Base-by-base conservation (phyloP, 495 filamentous ascomycete genomes). In the Cudoniella acicularis region DNA sequence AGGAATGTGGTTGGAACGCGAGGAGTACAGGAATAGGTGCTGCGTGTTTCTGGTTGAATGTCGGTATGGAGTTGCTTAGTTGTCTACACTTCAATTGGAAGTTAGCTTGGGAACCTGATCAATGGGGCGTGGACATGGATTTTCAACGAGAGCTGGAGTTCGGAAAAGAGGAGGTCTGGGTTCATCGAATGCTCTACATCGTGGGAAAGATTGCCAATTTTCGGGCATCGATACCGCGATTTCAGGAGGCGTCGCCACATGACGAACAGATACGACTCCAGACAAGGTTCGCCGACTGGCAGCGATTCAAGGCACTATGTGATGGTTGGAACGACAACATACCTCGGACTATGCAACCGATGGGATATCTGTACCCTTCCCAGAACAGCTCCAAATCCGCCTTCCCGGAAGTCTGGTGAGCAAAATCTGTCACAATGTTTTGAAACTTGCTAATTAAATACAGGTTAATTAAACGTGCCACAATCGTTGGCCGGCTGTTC, bases 21-120 rank as follows among this genome's bases (percentile, higher is more conserved):
- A 84, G 80, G 52, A 88, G 88, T 23, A 79, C 78, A 2, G 91
- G 92, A 2, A 81, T 97, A 45, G 92, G 91, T 9, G 85, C 87
- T 1, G 90, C 93, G 10, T 97, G 92, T 70, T 98, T 98, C 72
- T 97, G 93, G 92, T 72, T 96, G 17, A 97, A 95, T 65, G 84
- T 95, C 13, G 85, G 87, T 16, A 88, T 96, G 84, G 94, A 98
- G 68, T 74, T 98, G 11, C 78, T 97, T 21, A 89, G 83, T 61
- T 96, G 92, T 71, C 73, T 98, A 20, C 84, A 89, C 58, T 90
- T 91, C 70, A 91, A 91, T 70, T 96, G 91, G 89, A 81, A 87
- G 58, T 80, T 92, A 1, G 85, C 91, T 1, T 98, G 92, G 92
- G 83, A 96, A 45, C 92, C 93, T 2, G 91, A 96, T 69, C 83